Evolutionary conservation across 805 yeast species (phyloP).

Genomic region (Candida ulmi): DNA sequence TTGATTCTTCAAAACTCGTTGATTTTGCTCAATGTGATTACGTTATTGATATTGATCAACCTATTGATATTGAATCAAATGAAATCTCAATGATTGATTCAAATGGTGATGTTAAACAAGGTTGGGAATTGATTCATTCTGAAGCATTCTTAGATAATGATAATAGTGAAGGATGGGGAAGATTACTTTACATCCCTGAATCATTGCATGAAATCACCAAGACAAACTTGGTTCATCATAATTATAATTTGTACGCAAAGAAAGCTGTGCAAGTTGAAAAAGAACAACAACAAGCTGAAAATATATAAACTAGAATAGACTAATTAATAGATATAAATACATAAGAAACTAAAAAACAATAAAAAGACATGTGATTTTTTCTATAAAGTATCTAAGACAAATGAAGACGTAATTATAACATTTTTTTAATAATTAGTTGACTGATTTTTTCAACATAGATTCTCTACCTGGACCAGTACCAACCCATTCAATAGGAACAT

Average conservation of each 20-base stretch:
- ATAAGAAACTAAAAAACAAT: too few species aligned
- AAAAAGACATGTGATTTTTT: too few species aligned
- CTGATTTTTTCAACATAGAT: conserved; percentile 67
- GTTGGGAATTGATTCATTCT: conserved; percentile 49
- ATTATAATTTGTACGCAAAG: conserved; percentile 41
- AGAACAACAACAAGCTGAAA: too few species aligned
- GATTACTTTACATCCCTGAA: conserved; percentile 47
- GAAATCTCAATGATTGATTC: conserved; percentile 26
- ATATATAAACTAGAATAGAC: too few species aligned
- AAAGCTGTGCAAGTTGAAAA: conserved; percentile 5
- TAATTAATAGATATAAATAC: too few species aligned
- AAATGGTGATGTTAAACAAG: conserved; percentile 10
- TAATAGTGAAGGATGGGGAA: conserved; percentile 42
- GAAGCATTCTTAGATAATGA: conserved; percentile 44
- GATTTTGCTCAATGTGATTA: conserved; percentile 55
- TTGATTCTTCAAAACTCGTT: conserved; percentile 53
- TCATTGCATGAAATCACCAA: conserved; percentile 22
- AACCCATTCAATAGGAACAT: conserved; percentile 90
- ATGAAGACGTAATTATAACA: too few species aligned
- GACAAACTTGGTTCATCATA: conserved; percentile 37
- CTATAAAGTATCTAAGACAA: neutral
- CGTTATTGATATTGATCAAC: conserved; percentile 56
- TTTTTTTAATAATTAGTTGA: neutral
- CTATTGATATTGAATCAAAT: conserved; percentile 37
- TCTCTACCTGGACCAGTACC: conserved; percentile 99